A percentile compares a stretch with the other conserved stretches of the same genome.
Conservation (phyloP, 129 eudicot genomes). For the Artemisia annua region DNA sequence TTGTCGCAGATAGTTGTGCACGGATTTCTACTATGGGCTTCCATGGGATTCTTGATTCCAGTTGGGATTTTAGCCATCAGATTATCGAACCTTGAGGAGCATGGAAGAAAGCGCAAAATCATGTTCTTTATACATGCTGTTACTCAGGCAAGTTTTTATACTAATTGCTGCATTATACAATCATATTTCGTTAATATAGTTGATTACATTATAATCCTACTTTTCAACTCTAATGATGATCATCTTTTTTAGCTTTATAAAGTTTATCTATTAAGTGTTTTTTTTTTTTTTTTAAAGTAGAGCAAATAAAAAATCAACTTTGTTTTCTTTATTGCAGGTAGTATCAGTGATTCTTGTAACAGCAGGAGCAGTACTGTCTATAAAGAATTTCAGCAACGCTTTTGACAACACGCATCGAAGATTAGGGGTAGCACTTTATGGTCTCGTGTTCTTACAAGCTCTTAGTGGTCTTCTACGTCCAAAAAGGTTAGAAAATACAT, state of each 20-base stretch:
- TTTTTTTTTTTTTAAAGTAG: too few relatives aligned
- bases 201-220: slow-evolving; percentile 32
- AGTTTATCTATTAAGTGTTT: slow-evolving; percentile 11
- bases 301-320: not conserved
- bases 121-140: slow-evolving; percentile 61
- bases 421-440: slow-evolving; percentile 77
- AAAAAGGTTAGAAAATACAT: slow-evolving; percentile 40
- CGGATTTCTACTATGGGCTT: slow-evolving; percentile 87
- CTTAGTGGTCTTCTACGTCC: slow-evolving; percentile 70
- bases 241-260: slow-evolving; percentile 13
- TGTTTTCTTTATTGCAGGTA: slow-evolving; percentile 41
- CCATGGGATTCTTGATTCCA: slow-evolving; percentile 89
- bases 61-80: slow-evolving; percentile 63
- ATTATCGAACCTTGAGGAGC: slow-evolving; percentile 55
- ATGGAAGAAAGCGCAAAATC: slow-evolving; percentile 52
- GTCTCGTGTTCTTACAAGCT: slow-evolving; percentile 64
- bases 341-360: slow-evolving; percentile 60
- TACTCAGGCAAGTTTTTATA: slow-evolving; percentile 55
- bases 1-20: slow-evolving; percentile 45
- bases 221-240: slow-evolving; percentile 31
- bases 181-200: slow-evolving; percentile 25
- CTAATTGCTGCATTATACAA: not conserved
- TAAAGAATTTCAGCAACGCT: slow-evolving; percentile 68
- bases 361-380: slow-evolving; percentile 68
- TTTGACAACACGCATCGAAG: slow-evolving; percentile 83